These are phyloP conservation scores for Apophysomyces sp. DNA, from an alignment of 371 early-diverging fungal genomes.

Conservation along the genomic window DNA sequence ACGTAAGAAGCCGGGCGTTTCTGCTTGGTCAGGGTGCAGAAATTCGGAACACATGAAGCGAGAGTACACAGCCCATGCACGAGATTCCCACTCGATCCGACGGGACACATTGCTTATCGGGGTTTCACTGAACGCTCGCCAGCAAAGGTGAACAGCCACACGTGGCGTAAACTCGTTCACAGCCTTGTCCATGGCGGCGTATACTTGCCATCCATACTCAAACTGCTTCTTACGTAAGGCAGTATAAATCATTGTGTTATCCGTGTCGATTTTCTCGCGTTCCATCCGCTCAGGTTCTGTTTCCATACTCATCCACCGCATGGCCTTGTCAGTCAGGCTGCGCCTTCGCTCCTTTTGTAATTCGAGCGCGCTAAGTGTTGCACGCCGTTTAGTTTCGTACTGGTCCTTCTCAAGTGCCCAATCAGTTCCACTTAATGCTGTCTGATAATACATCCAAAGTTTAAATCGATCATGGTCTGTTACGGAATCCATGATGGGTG, in stretches of 20 bases:
- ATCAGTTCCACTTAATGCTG: slow-evolving; percentile 19
- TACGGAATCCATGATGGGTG: slow-evolving; percentile 31
- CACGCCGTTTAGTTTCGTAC: slow-evolving; percentile 20
- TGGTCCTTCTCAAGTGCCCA: slow-evolving; percentile 23
- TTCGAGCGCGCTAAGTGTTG: neutral
- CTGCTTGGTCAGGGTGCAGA: slow-evolving; percentile 29
- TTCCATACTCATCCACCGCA: slow-evolving; percentile 15
- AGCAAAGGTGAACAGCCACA: slow-evolving; percentile 37
- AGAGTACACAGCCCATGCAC: slow-evolving; percentile 37
- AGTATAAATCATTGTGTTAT: slow-evolving; percentile 39
- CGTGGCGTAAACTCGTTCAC: slow-evolving; percentile 34
- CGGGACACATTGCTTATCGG: slow-evolving; percentile 25
- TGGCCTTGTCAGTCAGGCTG: slow-evolving; percentile 20
- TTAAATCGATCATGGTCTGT: slow-evolving; percentile 31
- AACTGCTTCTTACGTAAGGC: slow-evolving; percentile 24
- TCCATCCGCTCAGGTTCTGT: slow-evolving; percentile 14
- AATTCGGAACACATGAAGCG: slow-evolving; percentile 43
- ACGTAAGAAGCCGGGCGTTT: slow-evolving; percentile 32
- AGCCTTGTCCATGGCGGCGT: slow-evolving; percentile 23
- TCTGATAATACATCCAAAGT: slow-evolving; percentile 40
- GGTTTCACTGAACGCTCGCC: slow-evolving; percentile 28
- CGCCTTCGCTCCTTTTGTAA: neutral
- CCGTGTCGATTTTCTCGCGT: slow-evolving; percentile 22
- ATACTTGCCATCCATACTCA: slow-evolving; percentile 42
- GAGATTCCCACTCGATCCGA: slow-evolving; percentile 30